Conservation (phyloP, 805 yeast species). For the Dipodascopsis uninucleata region DNA sequence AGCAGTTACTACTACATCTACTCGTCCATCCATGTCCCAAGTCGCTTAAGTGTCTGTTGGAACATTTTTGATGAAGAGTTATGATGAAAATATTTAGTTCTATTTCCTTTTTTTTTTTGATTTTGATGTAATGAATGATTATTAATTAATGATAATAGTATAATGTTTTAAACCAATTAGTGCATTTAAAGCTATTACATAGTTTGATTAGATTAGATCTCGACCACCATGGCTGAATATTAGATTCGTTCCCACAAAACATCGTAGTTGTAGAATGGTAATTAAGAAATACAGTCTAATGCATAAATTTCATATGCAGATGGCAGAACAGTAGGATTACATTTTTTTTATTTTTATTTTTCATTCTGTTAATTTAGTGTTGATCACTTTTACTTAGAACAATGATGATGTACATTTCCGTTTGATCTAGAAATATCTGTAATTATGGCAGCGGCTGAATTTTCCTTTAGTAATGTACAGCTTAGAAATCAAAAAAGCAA, state of each 20-base stretch:
- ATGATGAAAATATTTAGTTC: neutral
- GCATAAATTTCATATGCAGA: too few species aligned
- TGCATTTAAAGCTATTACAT: neutral
- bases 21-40: slow-evolving; percentile 5
- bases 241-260: too few species aligned
- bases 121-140: neutral
- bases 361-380: too few species aligned
- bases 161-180: neutral
- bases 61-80: neutral
- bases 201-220: neutral
- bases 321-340: too few species aligned
- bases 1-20: too few species aligned
- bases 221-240: neutral
- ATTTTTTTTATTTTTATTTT: too few species aligned
- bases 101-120: neutral
- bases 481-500: slow-evolving; percentile 2
- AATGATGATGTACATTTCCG: too few species aligned
- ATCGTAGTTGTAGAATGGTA: too few species aligned
- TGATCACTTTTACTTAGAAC: too few species aligned
- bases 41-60: slow-evolving; percentile 1
- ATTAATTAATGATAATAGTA: neutral
- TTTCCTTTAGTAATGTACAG: slow-evolving; percentile 5
- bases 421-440: too few species aligned
- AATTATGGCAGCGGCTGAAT: slow-evolving; percentile 2
- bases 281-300: too few species aligned